These are phyloP conservation scores for Pythium dissimile DNA, from an alignment of 352 stramenopile species.

Conservation along the genomic window DNA sequence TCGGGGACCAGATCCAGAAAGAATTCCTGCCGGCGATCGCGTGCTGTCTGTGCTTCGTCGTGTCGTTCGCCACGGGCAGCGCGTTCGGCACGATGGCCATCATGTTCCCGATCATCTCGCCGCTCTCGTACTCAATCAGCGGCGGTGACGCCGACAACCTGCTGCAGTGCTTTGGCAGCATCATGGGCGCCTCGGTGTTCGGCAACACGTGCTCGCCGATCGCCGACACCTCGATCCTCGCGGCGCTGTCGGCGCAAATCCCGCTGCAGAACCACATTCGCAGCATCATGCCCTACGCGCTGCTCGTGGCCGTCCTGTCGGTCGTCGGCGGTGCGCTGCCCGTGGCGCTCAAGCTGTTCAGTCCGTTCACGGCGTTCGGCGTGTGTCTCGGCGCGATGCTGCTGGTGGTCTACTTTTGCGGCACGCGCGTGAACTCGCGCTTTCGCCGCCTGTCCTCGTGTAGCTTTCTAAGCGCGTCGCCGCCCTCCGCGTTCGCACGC, in stretches of 20 bases:
- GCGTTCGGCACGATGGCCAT: slow-evolving; percentile 91
- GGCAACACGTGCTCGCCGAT: slow-evolving; percentile 91
- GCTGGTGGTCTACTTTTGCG: slow-evolving; percentile 77
- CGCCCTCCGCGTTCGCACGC: slow-evolving; percentile 40
- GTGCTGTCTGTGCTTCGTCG: slow-evolving; percentile 82
- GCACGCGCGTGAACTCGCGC: slow-evolving; percentile 71
- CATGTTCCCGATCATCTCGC: slow-evolving; percentile 90
- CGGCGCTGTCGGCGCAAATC: slow-evolving; percentile 72
- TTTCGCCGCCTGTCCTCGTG: slow-evolving; percentile 73
- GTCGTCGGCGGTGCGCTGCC: slow-evolving; percentile 66
- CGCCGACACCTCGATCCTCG: slow-evolving; percentile 91
- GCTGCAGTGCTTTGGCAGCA: slow-evolving; percentile 83
- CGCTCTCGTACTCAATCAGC: slow-evolving; percentile 81
- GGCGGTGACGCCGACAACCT: slow-evolving; percentile 78
- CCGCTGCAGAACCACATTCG: slow-evolving; percentile 81
- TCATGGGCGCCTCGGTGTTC: slow-evolving; percentile 85
- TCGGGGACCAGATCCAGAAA: slow-evolving; percentile 69
- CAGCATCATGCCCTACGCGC: slow-evolving; percentile 81
- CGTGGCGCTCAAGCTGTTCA: slow-evolving; percentile 71
- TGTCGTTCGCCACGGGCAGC: slow-evolving; percentile 90
- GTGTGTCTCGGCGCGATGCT: slow-evolving; percentile 69
- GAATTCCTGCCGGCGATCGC: slow-evolving; percentile 80
- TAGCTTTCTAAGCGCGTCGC: slow-evolving; percentile 68
- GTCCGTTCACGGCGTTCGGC: slow-evolving; percentile 76
- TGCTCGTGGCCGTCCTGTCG: slow-evolving; percentile 68